A percentile compares a stretch with the other conserved stretches of the same genome.
Evolutionary conservation across 1,139 yeast species (phyloP).

Genomic region (Debaryomyces sp.): DNA sequence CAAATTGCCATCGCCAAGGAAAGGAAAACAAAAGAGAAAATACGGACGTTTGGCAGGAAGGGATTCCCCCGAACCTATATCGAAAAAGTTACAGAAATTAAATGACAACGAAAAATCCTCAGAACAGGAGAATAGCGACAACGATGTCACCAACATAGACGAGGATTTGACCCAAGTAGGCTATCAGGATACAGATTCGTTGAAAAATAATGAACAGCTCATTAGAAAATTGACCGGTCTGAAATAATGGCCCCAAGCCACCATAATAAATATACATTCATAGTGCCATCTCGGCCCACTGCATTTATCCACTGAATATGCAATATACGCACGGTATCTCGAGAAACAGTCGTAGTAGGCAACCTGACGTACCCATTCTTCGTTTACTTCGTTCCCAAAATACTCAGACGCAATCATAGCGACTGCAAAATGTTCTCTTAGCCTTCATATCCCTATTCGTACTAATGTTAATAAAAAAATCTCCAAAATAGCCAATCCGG

Average conservation of each 20-base stretch:
- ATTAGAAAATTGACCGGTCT: constrained; percentile 27
- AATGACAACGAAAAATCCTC: constrained; percentile 8
- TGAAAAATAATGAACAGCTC: constrained; percentile 27
- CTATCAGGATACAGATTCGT: constrained; percentile 33
- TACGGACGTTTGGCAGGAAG: constrained; percentile 39
- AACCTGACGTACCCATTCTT: no score
- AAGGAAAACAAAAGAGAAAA: constrained; percentile 31
- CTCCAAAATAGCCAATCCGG: no score
- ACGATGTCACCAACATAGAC: constrained; percentile 24
- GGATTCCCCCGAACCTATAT: constrained; percentile 18
- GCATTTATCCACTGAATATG: background rate
- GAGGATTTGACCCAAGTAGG: constrained; percentile 33
- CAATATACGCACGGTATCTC: background rate
- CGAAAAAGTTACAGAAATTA: constrained; percentile 16
- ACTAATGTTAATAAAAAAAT: no score
- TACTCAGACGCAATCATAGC: no score
- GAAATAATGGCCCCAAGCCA: background rate
- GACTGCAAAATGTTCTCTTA: no score
- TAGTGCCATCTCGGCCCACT: background rate
- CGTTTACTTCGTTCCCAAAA: no score
- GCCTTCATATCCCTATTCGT: no score
- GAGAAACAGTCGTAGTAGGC: no score
- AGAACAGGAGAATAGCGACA: constrained; percentile 14
- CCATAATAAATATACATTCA: background rate
- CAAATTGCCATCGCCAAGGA: constrained; percentile 45